Evolutionary conservation across 495 filamentous ascomycete species (phyloP), one percentile per base, ranked within the genome.

Genomic region (Penicillium flavigenum): DNA sequence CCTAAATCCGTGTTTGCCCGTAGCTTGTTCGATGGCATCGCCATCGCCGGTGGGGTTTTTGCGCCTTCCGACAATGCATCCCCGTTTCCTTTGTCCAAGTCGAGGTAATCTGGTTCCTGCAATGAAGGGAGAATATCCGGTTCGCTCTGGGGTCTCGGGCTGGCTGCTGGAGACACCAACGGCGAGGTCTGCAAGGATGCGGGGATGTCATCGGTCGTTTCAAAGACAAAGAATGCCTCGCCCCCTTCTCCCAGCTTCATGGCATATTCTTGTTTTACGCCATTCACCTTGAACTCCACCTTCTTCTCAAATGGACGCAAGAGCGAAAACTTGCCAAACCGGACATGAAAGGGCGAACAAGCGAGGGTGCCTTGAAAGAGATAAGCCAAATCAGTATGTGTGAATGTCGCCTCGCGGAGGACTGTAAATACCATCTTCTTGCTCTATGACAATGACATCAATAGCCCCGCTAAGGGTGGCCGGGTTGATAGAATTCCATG

Each of bases 401-500:
- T 36, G 11, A 24, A 34, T 22, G 1, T 3, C 16, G 14, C 14
- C 27, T 31, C 38, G 16, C 32, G n/a, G 4, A 24, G 14, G 16
- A 14, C 9, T 4, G 16, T 20, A 47, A 36, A 14, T 77, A 81
- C 92, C 94, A 83, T 98, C 93, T 70, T 95, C 90, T 60, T 96
- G 93, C 69, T 98, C 91, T 46, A 99, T 93, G 29, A 99, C 95
- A 62, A 99, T 96, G 56, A 99, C 94, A 76, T 99, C 94, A 74
- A 99, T 97, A 61, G 94, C 94, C 60, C 94, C 95, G 75, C 91
- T 96, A 51, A 98, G 80, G 20, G 94, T 99, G 27, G 94, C 92
- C 36, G 95, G 94, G 72, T 99, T 99, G 79, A 99, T 97, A 6
- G 91, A 96, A 72, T 98, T 98, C 94, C 94, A 99, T 68, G 94